These are phyloP conservation scores for Paspalum vaginatum DNA, from an alignment of 176 grass and related monocot genomes.

Conservation along the genomic window DNA sequence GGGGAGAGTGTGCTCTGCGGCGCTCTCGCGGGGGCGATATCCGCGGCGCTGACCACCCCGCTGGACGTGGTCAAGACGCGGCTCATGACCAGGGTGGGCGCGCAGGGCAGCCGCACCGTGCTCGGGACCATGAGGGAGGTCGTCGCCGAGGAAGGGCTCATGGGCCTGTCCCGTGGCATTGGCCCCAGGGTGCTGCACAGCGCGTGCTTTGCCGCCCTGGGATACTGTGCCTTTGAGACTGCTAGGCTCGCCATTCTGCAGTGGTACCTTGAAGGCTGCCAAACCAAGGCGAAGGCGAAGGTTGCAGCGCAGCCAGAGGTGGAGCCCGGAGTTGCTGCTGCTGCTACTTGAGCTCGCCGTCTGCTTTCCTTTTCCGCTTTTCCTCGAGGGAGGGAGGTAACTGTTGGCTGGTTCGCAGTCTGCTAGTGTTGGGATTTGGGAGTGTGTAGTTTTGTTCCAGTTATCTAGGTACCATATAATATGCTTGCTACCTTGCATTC, in stretches of 20 bases:
- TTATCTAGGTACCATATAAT: background rate
- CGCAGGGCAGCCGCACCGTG: constrained; percentile 61
- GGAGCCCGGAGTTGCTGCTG: constrained; percentile 8
- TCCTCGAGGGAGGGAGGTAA: constrained; percentile 4
- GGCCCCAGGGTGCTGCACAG: constrained; percentile 91
- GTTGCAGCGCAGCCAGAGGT: background rate
- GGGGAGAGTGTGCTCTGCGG: constrained; percentile 80
- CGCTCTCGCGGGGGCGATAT: constrained; percentile 82
- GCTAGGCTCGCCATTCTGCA: constrained; percentile 73
- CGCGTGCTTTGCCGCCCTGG: constrained; percentile 81
- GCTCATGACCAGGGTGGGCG: constrained; percentile 77
- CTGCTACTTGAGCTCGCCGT: constrained; percentile 20
- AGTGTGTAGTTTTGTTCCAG: constrained; percentile 33
- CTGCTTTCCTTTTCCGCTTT: background rate
- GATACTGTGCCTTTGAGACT: constrained; percentile 89
- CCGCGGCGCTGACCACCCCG: constrained; percentile 75
- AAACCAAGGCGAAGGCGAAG: constrained; percentile 38
- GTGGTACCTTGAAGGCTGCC: constrained; percentile 51
- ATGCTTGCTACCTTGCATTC: background rate
- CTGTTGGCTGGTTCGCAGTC: background rate
- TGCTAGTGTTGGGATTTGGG: background rate
- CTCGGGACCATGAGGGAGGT: constrained; percentile 73
- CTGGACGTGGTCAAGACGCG: constrained; percentile 91
- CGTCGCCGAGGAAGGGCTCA: constrained; percentile 72
- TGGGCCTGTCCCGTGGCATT: constrained; percentile 70